Evolutionary conservation across 2,329 filamentous ascomycete genomes (phyloP).

Genomic region (Juglanconis sp.): DNA sequence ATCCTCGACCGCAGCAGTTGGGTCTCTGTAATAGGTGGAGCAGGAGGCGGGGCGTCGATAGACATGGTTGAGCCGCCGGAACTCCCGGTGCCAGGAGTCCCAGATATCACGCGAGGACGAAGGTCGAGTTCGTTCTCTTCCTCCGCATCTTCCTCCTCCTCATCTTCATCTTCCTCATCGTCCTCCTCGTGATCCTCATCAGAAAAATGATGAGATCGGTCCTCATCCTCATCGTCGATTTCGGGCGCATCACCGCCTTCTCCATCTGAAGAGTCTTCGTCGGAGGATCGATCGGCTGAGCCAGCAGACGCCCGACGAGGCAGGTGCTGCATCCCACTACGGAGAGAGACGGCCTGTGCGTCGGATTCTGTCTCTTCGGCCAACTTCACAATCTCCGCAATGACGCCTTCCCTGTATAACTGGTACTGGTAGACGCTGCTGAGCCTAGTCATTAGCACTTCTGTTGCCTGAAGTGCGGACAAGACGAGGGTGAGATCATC

Average conservation of each 20-base stretch:
- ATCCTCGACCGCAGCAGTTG: conserved; percentile 70
- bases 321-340: conserved; percentile 24
- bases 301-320: conserved; percentile 29
- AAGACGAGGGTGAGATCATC: conserved; percentile 87
- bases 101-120: conserved; percentile 57
- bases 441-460: conserved; percentile 79
- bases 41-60: conserved; percentile 51
- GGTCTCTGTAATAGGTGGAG: conserved; percentile 41
- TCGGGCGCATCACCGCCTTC: conserved; percentile 50
- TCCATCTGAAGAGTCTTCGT: conserved; percentile 33
- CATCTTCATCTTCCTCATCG: conserved; percentile 51
- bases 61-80: conserved; percentile 67
- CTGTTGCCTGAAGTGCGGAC: conserved; percentile 82
- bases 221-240: conserved; percentile 47
- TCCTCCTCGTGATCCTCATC: conserved; percentile 45
- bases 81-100: conserved; percentile 58
- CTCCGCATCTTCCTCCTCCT: conserved; percentile 53
- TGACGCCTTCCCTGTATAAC: conserved; percentile 94
- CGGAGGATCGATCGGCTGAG: conserved; percentile 20
- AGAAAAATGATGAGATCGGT: conserved; percentile 30
- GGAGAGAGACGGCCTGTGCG: conserved; percentile 21
- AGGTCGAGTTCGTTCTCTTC: conserved; percentile 48
- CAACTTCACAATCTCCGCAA: conserved; percentile 83
- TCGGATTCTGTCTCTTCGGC: conserved; percentile 47
- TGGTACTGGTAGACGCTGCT: conserved; percentile 91